phyloP scores from a whole-genome alignment of 805 yeast species.

The Candida hispaniensis region DNA sequence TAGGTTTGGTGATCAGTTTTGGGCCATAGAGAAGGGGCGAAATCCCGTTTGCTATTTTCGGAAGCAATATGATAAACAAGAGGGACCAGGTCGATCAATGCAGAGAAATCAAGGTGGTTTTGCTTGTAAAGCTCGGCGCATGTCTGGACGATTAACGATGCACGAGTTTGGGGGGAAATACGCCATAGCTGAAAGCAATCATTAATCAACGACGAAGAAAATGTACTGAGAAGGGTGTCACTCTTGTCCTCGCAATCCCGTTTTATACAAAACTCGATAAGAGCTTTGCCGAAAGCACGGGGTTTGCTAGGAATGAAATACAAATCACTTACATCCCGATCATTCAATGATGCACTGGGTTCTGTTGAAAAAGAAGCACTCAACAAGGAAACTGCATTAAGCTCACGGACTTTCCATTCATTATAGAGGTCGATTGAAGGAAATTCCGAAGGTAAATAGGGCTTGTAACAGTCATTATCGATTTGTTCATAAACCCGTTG shows the following conservation, averaged over 20 bases:
- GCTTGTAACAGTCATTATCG: slow-evolving; percentile 27
- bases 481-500: slow-evolving; percentile 21
- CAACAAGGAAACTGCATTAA: no score
- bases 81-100: slow-evolving; percentile 30
- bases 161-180: slow-evolving; percentile 39
- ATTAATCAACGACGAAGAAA: slow-evolving; percentile 35
- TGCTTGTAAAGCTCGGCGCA: slow-evolving; percentile 31
- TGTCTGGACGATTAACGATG: slow-evolving; percentile 42
- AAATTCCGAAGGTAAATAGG: slow-evolving; percentile 32
- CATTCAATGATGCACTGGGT: no score
- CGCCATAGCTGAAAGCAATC: slow-evolving; percentile 50
- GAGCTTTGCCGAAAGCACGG: slow-evolving; percentile 32
- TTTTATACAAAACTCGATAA: slow-evolving; percentile 37
- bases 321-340: slow-evolving; percentile 10
- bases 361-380: no score
- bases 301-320: slow-evolving; percentile 36
- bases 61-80: slow-evolving; percentile 24
- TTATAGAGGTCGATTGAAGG: slow-evolving; percentile 28
- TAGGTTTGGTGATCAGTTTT: slow-evolving; percentile 7
- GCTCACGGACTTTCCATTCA: slow-evolving; percentile 32
- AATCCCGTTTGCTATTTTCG: slow-evolving; percentile 22
- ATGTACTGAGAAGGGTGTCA: slow-evolving; percentile 30
- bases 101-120: slow-evolving; percentile 25
- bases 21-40: slow-evolving; percentile 15
- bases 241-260: slow-evolving; percentile 27